These are phyloP conservation scores for Hanseniaspora lindneri DNA, from an alignment of 805 yeast genomes.

Conservation along the genomic window DNA sequence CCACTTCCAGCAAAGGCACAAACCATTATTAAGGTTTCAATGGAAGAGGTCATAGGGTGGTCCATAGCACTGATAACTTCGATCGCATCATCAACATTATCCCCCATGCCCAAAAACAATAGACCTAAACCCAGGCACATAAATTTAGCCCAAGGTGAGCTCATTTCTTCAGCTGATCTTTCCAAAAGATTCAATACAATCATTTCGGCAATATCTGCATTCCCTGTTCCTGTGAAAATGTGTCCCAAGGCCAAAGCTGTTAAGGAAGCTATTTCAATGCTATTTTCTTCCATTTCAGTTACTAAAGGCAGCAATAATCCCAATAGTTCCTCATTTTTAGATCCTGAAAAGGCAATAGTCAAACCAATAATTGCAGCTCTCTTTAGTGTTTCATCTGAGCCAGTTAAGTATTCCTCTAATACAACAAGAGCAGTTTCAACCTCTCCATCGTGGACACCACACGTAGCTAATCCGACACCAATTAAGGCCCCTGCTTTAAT, in stretches of 20 bases:
- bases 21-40: slow-evolving; percentile 78
- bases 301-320: slow-evolving; percentile 70
- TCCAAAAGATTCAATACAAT: slow-evolving; percentile 83
- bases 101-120: slow-evolving; percentile 85
- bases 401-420: slow-evolving; percentile 69
- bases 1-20: slow-evolving; percentile 98
- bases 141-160: slow-evolving; percentile 78
- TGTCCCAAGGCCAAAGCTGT: slow-evolving; percentile 91
- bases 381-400: slow-evolving; percentile 49
- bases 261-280: slow-evolving; percentile 63
- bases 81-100: slow-evolving; percentile 83
- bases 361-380: slow-evolving; percentile 80
- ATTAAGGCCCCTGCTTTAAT: slow-evolving; percentile 92
- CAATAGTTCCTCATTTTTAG: slow-evolving; percentile 72
- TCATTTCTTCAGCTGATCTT: slow-evolving; percentile 63
- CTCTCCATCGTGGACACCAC: slow-evolving; percentile 84
- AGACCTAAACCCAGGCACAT: slow-evolving; percentile 86
- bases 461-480: slow-evolving; percentile 85
- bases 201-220: slow-evolving; percentile 88
- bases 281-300: slow-evolving; percentile 43
- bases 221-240: slow-evolving; percentile 87
- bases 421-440: slow-evolving; percentile 84
- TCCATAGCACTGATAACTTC: slow-evolving; percentile 92
- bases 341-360: slow-evolving; percentile 91
- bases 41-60: slow-evolving; percentile 81